Percentiles rank a stretch among this genome's conserved stretches.
Evolutionary conservation across 225 moss, liverwort and hornwort species (phyloP).

Genomic region (Thuidium tamariscinum): DNA sequence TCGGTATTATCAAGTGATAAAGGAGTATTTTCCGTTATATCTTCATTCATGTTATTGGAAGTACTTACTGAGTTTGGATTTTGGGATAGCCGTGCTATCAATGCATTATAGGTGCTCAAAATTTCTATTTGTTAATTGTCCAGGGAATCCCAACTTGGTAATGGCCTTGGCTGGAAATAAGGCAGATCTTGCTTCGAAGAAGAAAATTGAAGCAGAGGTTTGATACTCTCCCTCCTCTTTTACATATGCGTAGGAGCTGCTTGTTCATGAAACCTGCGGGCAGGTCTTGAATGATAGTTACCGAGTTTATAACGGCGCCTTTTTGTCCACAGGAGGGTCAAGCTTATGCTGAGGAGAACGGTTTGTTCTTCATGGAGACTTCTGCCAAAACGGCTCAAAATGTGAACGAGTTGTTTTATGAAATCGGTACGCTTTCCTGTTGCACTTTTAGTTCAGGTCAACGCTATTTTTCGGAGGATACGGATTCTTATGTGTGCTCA

Average conservation of each 20-base stretch:
- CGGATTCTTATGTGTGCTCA: background rate
- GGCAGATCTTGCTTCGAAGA: conserved; percentile 77
- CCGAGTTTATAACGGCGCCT: background rate
- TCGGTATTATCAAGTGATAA: background rate
- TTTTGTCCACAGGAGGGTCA: conserved; percentile 67
- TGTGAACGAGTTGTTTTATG: conserved; percentile 93
- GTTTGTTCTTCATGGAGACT: conserved; percentile 95
- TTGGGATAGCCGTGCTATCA: background rate
- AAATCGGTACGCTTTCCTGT: conserved; percentile 50
- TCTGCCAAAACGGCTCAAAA: conserved; percentile 97
- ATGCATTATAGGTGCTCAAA: background rate
- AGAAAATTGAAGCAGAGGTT: conserved; percentile 77
- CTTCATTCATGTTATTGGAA: background rate
- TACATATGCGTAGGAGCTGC: background rate
- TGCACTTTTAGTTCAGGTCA: background rate
- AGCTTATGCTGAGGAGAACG: conserved; percentile 91
- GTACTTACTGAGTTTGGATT: background rate
- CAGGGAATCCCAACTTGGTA: conserved; percentile 84
- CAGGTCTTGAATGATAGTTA: background rate
- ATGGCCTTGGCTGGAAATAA: conserved; percentile 95
- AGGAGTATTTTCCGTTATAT: background rate
- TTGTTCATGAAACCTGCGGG: background rate
- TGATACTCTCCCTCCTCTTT: background rate
- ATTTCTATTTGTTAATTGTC: background rate
- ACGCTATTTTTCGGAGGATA: background rate